phyloP scores from a whole-genome alignment of 2,329 filamentous ascomycete species.

The Verticillium tricorpus region DNA sequence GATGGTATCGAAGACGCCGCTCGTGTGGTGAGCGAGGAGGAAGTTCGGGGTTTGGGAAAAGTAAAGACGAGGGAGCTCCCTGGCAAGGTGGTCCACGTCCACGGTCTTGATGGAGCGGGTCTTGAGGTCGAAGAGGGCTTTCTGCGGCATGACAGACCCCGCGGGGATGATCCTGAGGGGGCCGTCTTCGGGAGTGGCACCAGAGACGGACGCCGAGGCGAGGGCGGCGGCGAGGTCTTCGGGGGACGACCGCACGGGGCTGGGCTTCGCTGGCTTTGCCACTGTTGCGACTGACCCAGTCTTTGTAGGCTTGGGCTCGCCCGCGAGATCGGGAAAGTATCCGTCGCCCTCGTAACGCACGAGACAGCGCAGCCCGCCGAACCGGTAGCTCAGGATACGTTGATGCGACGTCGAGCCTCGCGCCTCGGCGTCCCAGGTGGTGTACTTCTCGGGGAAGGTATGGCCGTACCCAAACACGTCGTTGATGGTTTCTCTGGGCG shows the following conservation, averaged over 20 bases:
- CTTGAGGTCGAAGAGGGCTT: constrained; percentile 37
- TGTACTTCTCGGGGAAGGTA: constrained; percentile 62
- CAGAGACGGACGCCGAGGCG: background rate
- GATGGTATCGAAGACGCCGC: constrained; percentile 30
- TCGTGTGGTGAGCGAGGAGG: constrained; percentile 34
- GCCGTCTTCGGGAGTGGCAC: background rate
- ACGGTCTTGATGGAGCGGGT: constrained; percentile 28
- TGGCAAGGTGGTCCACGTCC: constrained; percentile 21
- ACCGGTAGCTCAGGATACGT: constrained; percentile 52
- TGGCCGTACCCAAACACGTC: constrained; percentile 60
- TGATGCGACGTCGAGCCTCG: constrained; percentile 57
- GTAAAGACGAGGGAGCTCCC: constrained; percentile 39
- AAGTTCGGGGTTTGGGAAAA: constrained; percentile 31
- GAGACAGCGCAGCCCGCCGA: constrained; percentile 46
- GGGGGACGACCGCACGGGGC: background rate
- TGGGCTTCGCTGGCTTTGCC: background rate
- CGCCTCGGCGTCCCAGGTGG: constrained; percentile 53
- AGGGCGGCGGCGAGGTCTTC: background rate
- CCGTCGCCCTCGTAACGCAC: constrained; percentile 57
- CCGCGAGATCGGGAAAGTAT: constrained; percentile 30
- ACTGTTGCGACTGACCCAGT: background rate
- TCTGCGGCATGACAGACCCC: constrained; percentile 24
- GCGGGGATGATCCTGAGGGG: constrained; percentile 6
- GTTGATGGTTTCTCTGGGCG: constrained; percentile 50
- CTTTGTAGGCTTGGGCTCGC: background rate